phyloP scores from a whole-genome alignment of 179 eudicot genomes.

The Silene noctiflora region DNA sequence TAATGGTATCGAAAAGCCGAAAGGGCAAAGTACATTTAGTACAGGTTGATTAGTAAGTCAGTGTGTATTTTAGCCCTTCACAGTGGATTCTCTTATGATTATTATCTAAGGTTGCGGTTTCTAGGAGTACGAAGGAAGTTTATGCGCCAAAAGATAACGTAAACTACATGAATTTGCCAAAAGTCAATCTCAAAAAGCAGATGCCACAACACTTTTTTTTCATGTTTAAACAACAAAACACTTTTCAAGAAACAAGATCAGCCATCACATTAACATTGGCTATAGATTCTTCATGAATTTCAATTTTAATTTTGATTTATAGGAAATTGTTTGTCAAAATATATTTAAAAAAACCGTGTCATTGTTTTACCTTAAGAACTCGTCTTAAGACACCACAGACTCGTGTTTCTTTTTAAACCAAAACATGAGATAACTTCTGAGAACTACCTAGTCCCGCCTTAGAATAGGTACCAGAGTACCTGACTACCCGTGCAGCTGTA shows the following conservation, averaged over 20 bases:
- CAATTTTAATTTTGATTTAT: too few species aligned
- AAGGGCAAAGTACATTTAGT: not conserved
- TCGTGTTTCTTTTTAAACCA: not conserved
- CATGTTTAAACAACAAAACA: not conserved
- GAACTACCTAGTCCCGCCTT: not conserved
- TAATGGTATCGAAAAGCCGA: not conserved
- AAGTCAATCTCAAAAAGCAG: constrained; percentile 1
- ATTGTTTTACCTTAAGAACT: too few species aligned
- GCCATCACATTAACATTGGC: not conserved
- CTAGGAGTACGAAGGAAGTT: not conserved
- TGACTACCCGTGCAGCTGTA: too few species aligned
- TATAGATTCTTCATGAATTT: not conserved
- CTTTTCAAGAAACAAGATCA: constrained; percentile 16
- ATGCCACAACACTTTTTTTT: not conserved
- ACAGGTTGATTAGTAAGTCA: not conserved
- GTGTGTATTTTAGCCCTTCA: constrained; percentile 8
- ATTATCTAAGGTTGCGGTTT: constrained; percentile 5
- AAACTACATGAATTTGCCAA: not conserved
- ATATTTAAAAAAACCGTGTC: too few species aligned
- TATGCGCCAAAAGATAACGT: not conserved
- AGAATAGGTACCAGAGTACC: too few species aligned
- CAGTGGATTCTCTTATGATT: not conserved
- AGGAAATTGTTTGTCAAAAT: too few species aligned
- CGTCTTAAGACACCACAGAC: too few species aligned
- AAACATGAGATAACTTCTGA: too few species aligned